Percentiles rank a stretch among this genome's conserved stretches.
Evolutionary conservation across 2,329 filamentous ascomycete species (phyloP).

Genomic region (Graphilbum sp.): DNA sequence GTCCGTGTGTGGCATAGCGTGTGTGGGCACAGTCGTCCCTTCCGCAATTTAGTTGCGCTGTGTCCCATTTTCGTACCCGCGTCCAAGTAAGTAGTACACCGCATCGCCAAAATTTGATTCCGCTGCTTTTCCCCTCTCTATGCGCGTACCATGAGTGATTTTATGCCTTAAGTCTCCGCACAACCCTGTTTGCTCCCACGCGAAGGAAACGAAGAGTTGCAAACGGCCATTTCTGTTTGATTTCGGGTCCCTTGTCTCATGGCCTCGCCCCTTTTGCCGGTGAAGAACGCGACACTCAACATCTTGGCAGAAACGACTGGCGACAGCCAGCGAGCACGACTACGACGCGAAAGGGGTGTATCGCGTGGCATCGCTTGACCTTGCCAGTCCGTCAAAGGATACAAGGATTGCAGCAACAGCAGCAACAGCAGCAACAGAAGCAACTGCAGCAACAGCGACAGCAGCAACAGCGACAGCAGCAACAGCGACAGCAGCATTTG

Average conservation of each 20-base stretch:
- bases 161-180: too few relatives aligned
- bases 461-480: conserved; percentile 6
- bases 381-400: conserved; percentile 19
- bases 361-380: too few relatives aligned
- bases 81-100: too few relatives aligned
- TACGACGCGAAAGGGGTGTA: too few relatives aligned
- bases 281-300: conserved; percentile 22
- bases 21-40: conserved; percentile 2
- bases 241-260: neutral
- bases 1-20: neutral
- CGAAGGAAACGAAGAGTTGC: too few relatives aligned
- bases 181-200: too few relatives aligned
- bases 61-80: neutral
- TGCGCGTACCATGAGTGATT: too few relatives aligned
- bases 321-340: too few relatives aligned
- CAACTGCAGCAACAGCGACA: conserved; percentile 6
- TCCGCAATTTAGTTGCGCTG: neutral
- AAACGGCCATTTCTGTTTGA: too few relatives aligned
- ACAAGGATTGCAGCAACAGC: conserved; percentile 1
- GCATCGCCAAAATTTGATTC: conserved; percentile 1
- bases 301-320: conserved; percentile 4
- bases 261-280: conserved; percentile 20
- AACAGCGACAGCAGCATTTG: conserved; percentile 3
- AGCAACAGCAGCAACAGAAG: neutral
- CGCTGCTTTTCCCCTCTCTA: neutral